These are phyloP conservation scores for Candida krabiensis DNA, from an alignment of 805 yeast species.

Conservation along the genomic window DNA sequence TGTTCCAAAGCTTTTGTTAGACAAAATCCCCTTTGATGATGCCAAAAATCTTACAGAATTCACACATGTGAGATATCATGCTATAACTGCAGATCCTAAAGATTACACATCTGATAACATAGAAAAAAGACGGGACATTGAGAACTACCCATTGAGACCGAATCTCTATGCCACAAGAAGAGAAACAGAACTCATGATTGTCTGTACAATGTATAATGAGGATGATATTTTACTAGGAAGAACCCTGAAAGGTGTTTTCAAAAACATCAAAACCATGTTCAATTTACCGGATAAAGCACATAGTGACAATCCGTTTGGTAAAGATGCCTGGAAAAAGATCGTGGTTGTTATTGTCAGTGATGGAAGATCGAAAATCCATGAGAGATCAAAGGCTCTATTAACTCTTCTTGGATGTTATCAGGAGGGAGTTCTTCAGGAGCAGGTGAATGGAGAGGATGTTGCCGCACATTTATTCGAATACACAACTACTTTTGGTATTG, in stretches of 20 bases:
- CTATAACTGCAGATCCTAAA: conserved; percentile 89
- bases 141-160: conserved; percentile 59
- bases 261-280: conserved; percentile 75
- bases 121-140: conserved; percentile 34
- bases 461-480: conserved; percentile 90
- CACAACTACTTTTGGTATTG: conserved; percentile 84
- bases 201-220: conserved; percentile 91
- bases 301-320: conserved; percentile 75
- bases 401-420: conserved; percentile 88
- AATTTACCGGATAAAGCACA: conserved; percentile 42
- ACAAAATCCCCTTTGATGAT: conserved; percentile 45
- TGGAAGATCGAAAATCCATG: conserved; percentile 82
- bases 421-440: conserved; percentile 91
- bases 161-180: conserved; percentile 72
- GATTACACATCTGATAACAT: conserved; percentile 60
- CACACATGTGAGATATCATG: conserved; percentile 86
- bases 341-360: conserved; percentile 88
- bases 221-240: conserved; percentile 79
- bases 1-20: conserved; percentile 61
- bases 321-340: conserved; percentile 89
- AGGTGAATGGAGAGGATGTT: conserved; percentile 77
- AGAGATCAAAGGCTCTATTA: conserved; percentile 73
- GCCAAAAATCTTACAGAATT: conserved; percentile 45
- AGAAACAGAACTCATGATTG: conserved; percentile 80
- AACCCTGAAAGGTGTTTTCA: conserved; percentile 86